Percentiles rank a stretch among this genome's conserved stretches.
Conservation (phyloP, 768 basidiomycete genomes). For the Tulasnella sp. region DNA sequence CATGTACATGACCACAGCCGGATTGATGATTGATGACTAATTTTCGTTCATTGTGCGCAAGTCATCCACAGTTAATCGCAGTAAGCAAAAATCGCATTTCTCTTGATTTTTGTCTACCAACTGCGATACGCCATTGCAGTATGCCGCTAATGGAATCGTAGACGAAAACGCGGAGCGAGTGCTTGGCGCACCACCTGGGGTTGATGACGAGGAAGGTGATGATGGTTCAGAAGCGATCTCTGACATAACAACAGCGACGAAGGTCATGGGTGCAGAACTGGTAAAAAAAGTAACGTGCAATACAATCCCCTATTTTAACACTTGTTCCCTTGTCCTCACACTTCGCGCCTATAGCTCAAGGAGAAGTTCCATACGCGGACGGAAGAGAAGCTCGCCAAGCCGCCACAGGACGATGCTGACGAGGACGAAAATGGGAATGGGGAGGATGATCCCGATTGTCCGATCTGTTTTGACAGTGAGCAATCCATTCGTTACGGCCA, state of each 20-base stretch:
- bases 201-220: background rate
- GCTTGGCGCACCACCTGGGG: background rate
- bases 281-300: slow-evolving; percentile 3
- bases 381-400: background rate
- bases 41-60: slow-evolving; percentile 13
- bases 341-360: background rate
- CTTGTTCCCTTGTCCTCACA: background rate
- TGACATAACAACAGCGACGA: background rate
- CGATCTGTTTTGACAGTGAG: slow-evolving; percentile 24
- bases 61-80: slow-evolving; percentile 58
- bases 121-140: background rate
- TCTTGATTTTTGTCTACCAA: too few species aligned
- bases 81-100: slow-evolving; percentile 27
- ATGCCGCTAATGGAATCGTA: background rate
- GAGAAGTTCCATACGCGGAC: background rate
- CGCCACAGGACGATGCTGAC: slow-evolving; percentile 27
- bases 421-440: background rate
- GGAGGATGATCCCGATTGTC: slow-evolving; percentile 19
- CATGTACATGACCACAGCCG: background rate
- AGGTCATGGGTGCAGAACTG: slow-evolving; percentile 8
- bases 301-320: background rate
- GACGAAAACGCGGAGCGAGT: slow-evolving; percentile 16
- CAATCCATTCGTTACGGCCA: background rate
- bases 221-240: background rate
- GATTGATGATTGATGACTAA: background rate